Base-by-base conservation (phyloP, 768 basidiomycete species). In the Tricholomella constricta region DNA sequence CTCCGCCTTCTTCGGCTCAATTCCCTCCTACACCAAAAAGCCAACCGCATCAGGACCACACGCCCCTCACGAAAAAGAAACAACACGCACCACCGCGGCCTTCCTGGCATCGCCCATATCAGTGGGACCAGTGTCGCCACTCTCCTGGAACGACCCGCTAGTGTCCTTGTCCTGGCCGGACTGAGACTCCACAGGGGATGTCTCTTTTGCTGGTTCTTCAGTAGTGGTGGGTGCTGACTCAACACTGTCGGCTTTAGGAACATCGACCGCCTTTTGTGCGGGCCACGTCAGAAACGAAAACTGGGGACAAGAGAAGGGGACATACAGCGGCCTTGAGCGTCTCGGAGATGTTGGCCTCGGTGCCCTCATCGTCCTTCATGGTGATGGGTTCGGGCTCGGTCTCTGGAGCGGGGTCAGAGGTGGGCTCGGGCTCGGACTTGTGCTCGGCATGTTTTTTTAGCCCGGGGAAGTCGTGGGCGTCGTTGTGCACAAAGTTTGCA, bases 351-450 rank as follows among this genome's bases (percentile, higher is more conserved):
- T 75, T 63, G n/a, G 69, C 75, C 35, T 65, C 67, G 32, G 63
- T 71, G 34, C 72, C 76, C 52, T 77, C 74, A 53, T 69, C 72
- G 41, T 78, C 76, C 59, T 67, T 72, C 64, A 75, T 60, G 20
- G 67, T 47, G 27, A 68, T 66, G 15, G 56, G 61, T 25, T 51
- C 56, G 8, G 59, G 56, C n/a, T 54, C 49, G 45, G 42, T 32
- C 45, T 48, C 47, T 7, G 51, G 37, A 17, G 37, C 35, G 10
- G 53, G 34, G n/a, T 51, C 51, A 15, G 55, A 23, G 8, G 34
- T 22, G 26, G 54, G 36, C n/a, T 64, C 43, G 11, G 61, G 52
- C 27, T 59, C 54, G 41, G 48, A 46, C 12, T 61, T 62, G 9
- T 65, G 50, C 17, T 63, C 31, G 27, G 48, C 25, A 35, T 46